Base-by-base conservation (phyloP, 108 stramenopile species). In the Fistulifera solaris region DNA sequence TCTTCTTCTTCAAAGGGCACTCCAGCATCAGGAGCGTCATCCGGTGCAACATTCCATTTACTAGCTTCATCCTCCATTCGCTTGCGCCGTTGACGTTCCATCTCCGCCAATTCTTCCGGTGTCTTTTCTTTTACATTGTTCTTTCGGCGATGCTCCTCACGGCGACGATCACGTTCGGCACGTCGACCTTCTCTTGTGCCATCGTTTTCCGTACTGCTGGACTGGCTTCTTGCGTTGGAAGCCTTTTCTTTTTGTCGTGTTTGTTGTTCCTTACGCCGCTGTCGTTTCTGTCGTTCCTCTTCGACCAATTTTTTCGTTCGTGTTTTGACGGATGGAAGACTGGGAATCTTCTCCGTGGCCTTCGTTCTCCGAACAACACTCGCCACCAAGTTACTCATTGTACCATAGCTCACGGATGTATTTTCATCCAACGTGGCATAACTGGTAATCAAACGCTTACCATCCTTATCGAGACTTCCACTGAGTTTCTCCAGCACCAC, bases 91-190 rank as follows among this genome's bases (percentile, higher is more conserved):
- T 50, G 61, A 38, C 76, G 78, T 63, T 90, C 88, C 66, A 86
- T 83, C 66, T 90, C 88, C 18, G 77, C 78, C 27, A 84, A 77
- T 60, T 90, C 88, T 56, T 90, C 88, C 17, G 88, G 88, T 26
- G 88, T 86, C 66, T 86, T 86, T 38, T 72, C 75, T 45, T 67
- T 58, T 25, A 70, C 68, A 58, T 86, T 73, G 49, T 90, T 80
- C 17, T 73, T 57, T 12, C 53, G 54, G 23, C 71, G 61, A 53
- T 90, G 88, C 38, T 90, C 82, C 12, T 65, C 78, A 16, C 88
- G 67, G 50, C 84, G 76, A 10, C 82, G 76, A 24, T 90, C 88
- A n/a, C 88, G 71, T 68, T 90, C 88, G 3, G 83, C 69, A 26
- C 55, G 61, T 35, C 88, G 73, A n/a, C 84, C 88, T 50, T 86